A percentile compares a stretch with the other conserved stretches of the same genome.
phyloP scores from a whole-genome alignment of 2,329 filamentous ascomycete genomes.

The Stagonosporopsis vannaccii region DNA sequence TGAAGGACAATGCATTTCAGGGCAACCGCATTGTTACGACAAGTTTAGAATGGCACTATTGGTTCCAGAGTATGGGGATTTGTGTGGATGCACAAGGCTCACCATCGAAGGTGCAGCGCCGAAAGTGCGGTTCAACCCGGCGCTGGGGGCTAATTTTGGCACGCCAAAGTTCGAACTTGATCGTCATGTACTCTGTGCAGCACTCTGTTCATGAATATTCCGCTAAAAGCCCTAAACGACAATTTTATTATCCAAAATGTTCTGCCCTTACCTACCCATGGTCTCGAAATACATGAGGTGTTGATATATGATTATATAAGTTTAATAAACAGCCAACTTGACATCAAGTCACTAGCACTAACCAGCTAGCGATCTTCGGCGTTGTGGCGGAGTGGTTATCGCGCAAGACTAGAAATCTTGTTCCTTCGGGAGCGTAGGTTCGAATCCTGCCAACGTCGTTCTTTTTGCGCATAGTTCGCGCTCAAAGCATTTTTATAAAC shows the following conservation, averaged over 20 bases:
- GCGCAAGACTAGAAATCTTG: constrained; percentile 54
- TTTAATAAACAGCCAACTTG: background rate
- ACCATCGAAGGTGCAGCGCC: constrained; percentile 2
- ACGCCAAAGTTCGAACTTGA: background rate
- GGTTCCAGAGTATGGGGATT: constrained; percentile 7
- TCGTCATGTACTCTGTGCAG: too few species aligned
- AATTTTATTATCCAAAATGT: too few species aligned
- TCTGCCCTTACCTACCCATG: too few species aligned
- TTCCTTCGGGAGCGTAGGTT: constrained; percentile 53
- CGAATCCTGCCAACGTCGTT: constrained; percentile 51
- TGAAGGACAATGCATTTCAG: background rate
- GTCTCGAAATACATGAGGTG: too few species aligned
- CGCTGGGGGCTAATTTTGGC: constrained; percentile 19
- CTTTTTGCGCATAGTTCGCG: too few species aligned
- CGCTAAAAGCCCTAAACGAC: too few species aligned
- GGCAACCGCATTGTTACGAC: constrained; percentile 2
- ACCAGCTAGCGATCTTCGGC: constrained; percentile 27
- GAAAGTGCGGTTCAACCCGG: constrained; percentile 6
- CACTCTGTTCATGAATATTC: too few species aligned
- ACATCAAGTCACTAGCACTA: constrained; percentile 10
- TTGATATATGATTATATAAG: constrained; percentile 4
- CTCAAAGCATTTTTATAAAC: too few species aligned
- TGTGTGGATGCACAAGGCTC: constrained; percentile 14
- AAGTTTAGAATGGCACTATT: constrained; percentile 19
- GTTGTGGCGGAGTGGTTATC: constrained; percentile 53